phyloP scores from a whole-genome alignment of 1,284 basidiomycete genomes.

The Ustilago tritici region DNA sequence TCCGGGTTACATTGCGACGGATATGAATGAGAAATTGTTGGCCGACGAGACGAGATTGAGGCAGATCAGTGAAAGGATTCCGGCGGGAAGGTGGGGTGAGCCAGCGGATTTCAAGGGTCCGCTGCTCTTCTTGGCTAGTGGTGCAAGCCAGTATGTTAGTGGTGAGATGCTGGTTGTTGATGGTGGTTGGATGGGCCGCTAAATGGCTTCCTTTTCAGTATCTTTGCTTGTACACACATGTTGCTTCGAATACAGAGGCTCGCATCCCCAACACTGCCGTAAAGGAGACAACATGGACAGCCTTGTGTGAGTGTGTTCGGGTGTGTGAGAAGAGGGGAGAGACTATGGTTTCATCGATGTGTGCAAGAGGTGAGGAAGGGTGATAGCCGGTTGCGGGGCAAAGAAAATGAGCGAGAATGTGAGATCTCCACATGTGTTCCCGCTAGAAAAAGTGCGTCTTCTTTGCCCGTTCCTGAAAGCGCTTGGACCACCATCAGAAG shows the following conservation, averaged over 20 bases:
- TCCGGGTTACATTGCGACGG: constrained; percentile 61
- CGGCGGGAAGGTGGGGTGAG: constrained; percentile 80
- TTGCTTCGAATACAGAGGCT: too few species aligned
- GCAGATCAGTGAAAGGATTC: constrained; percentile 82
- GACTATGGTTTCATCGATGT: too few species aligned
- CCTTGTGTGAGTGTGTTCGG: too few species aligned
- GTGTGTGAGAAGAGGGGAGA: too few species aligned
- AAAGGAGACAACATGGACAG: too few species aligned
- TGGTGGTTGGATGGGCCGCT: constrained; percentile 65
- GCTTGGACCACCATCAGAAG: background rate
- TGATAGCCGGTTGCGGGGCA: constrained; percentile 2
- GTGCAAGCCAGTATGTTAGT: constrained; percentile 87
- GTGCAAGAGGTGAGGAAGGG: background rate
- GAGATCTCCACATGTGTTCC: background rate
- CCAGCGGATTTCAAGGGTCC: constrained; percentile 91
- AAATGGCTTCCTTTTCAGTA: background rate
- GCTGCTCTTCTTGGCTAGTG: constrained; percentile 86
- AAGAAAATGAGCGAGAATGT: background rate
- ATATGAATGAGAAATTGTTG: constrained; percentile 79
- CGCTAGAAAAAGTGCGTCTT: background rate
- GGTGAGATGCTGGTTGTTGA: constrained; percentile 76
- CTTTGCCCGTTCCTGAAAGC: background rate
- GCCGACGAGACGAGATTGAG: constrained; percentile 79
- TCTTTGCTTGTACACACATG: too few species aligned
- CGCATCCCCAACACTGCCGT: too few species aligned